A percentile compares a stretch with the other conserved stretches of the same genome.
These are phyloP conservation scores for Penicillium crystallinum DNA, from an alignment of 495 filamentous ascomycete species.

Conservation along the genomic window DNA sequence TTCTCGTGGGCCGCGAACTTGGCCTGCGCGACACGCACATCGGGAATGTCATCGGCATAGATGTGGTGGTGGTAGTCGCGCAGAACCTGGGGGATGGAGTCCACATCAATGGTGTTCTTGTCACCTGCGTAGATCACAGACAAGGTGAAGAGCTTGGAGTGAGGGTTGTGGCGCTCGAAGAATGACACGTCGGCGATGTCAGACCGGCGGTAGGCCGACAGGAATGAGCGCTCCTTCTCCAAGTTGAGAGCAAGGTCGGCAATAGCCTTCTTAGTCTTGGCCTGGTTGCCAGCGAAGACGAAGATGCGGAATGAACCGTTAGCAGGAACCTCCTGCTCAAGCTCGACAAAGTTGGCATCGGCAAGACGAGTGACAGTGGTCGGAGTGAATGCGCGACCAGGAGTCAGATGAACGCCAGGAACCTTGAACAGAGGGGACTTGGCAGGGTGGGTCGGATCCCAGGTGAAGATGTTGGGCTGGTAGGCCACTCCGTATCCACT, in stretches of 20 bases:
- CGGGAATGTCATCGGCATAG: slow-evolving; percentile 81
- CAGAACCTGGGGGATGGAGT: slow-evolving; percentile 59
- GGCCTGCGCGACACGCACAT: slow-evolving; percentile 61
- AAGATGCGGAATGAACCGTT: slow-evolving; percentile 87
- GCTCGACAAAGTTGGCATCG: slow-evolving; percentile 78
- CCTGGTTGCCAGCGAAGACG: slow-evolving; percentile 69
- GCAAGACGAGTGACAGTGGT: slow-evolving; percentile 75
- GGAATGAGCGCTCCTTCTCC: slow-evolving; percentile 62
- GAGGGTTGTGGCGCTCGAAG: slow-evolving; percentile 78
- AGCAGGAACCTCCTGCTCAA: slow-evolving; percentile 82
- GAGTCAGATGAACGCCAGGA: slow-evolving; percentile 52
- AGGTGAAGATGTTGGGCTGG: slow-evolving; percentile 61
- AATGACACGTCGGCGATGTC: slow-evolving; percentile 63
- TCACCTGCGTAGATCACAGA: slow-evolving; percentile 64
- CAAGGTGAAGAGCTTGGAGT: slow-evolving; percentile 74
- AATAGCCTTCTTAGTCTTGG: slow-evolving; percentile 54
- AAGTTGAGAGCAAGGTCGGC: slow-evolving; percentile 62
- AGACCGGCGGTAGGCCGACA: slow-evolving; percentile 53
- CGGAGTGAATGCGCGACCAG: slow-evolving; percentile 68
- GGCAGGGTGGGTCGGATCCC: slow-evolving; percentile 66
- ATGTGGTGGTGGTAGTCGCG: slow-evolving; percentile 75
- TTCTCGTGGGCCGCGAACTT: slow-evolving; percentile 75
- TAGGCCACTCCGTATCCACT: slow-evolving; percentile 62
- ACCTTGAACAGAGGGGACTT: slow-evolving; percentile 63
- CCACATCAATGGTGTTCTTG: slow-evolving; percentile 60